Evolutionary conservation across 2,329 filamentous ascomycete species (phyloP).

Genomic region (Dendrostoma leiphaemia): DNA sequence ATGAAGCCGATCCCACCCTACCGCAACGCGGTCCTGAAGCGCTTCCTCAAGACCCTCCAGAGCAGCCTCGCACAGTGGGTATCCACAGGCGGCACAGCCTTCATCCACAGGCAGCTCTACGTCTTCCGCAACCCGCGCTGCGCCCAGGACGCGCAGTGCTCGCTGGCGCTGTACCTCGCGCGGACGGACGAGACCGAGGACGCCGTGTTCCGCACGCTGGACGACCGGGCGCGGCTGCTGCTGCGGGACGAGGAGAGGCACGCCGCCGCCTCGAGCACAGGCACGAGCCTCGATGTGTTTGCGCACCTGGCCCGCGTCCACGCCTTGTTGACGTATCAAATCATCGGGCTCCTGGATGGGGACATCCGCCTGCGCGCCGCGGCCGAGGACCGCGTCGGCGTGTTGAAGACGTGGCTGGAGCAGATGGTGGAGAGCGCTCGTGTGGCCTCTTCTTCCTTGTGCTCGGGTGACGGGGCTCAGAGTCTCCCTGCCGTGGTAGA

Average conservation of each 20-base stretch:
- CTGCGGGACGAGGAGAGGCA: slow-evolving; percentile 1
- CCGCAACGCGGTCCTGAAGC: background rate
- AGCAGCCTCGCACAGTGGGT: slow-evolving; percentile 26
- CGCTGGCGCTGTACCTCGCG: background rate
- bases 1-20: background rate
- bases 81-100: slow-evolving; percentile 24
- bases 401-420: background rate
- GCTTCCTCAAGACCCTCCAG: background rate
- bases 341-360: slow-evolving; percentile 13
- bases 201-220: slow-evolving; percentile 17
- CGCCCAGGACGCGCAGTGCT: slow-evolving; percentile 12
- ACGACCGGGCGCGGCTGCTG: slow-evolving; percentile 11
- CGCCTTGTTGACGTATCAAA: slow-evolving; percentile 6
- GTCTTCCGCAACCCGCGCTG: slow-evolving; percentile 17
- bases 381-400: background rate
- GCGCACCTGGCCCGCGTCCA: slow-evolving; percentile 8
- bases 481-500: background rate
- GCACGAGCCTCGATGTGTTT: slow-evolving; percentile 6
- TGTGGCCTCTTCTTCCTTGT: slow-evolving; percentile 9
- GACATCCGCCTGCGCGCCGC: slow-evolving; percentile 9
- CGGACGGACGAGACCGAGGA: slow-evolving; percentile 8
- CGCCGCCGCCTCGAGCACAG: slow-evolving; percentile 2
- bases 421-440: slow-evolving; percentile 21
- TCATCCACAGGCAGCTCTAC: slow-evolving; percentile 27
- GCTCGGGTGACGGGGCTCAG: background rate